Evolutionary conservation across 768 basidiomycete species (phyloP).

Genomic region (Epithele typhae): DNA sequence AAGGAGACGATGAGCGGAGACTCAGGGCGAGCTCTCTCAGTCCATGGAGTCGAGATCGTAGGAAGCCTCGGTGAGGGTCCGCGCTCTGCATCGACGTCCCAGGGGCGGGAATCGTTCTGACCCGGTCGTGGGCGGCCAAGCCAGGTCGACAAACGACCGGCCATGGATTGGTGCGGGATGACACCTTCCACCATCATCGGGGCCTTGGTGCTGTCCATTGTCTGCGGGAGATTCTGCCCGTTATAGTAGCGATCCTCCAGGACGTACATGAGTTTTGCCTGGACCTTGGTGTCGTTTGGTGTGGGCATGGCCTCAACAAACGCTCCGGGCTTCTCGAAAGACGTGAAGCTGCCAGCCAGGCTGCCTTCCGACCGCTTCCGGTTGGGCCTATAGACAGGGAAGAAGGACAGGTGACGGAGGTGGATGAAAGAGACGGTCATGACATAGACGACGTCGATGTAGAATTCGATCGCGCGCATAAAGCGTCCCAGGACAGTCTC

Average conservation of each 20-base stretch:
- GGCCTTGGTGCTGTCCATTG: constrained; percentile 7
- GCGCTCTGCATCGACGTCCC: constrained; percentile 14
- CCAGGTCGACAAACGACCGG: constrained; percentile 13
- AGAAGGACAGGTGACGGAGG: constrained; percentile 16
- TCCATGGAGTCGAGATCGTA: not conserved
- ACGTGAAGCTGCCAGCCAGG: not conserved
- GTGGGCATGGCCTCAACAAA: too few relatives aligned
- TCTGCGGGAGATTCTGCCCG: constrained; percentile 7
- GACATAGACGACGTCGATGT: constrained; percentile 54
- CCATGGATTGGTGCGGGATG: constrained; percentile 14
- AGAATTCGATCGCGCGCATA: constrained; percentile 56
- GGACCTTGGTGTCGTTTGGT: not conserved
- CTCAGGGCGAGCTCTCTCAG: not conserved
- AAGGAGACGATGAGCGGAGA: constrained; percentile 3
- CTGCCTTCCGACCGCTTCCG: constrained; percentile 1
- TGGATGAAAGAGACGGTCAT: constrained; percentile 43
- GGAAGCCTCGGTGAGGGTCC: constrained; percentile 1
- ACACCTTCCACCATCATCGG: constrained; percentile 3
- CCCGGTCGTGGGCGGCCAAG: constrained; percentile 4
- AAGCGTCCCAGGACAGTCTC: constrained; percentile 70
- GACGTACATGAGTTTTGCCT: constrained; percentile 4
- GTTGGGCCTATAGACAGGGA: constrained; percentile 11
- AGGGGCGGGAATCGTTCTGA: constrained; percentile 2
- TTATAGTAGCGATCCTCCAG: constrained; percentile 8
- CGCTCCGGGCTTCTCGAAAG: not conserved